Base-by-base conservation (phyloP, 2,329 filamentous ascomycete genomes). In the Ophiocordyceps polyrhachis-furcata region DNA sequence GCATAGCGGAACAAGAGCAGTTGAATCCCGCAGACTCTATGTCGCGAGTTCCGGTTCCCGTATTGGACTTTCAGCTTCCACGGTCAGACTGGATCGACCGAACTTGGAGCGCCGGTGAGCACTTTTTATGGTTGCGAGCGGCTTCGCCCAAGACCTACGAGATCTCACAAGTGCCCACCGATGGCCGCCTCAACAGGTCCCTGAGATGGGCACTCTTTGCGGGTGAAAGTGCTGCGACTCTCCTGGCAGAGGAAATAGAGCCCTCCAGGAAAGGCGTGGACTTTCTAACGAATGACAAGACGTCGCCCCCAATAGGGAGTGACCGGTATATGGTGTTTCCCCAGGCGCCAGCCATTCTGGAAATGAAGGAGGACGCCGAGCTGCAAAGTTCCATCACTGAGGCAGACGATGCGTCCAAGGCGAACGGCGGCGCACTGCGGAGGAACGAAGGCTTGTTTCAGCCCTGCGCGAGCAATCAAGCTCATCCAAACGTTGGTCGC, bases 11-110 rank as follows among this genome's bases (percentile, higher is more conserved):
- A 32, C 53, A 58, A 45, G 62, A 65, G 38, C 49, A 49, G 13
- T 41, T 60, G 1, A 48, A 58, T 20, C 46, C 51, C 19, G 41
- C 47, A 5, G 52, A 58, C 15, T 51, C 54, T 4, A 46, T 53
- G 1, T 47, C 57, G 5, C 52, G 59, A 23, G 40, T 63, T 19
- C 47, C 51, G 2, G 51, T 60, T 38, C 59, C 60, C 6, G 32
- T 45, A 8, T 41, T 61, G 21, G 48, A 56, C 28, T 61, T 60
- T 37, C 47, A 48, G 1, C 49, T 51, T 20, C 46, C 53, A 14
- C 40, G 45, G 5, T 49, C 54, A 1, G 47, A 49, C 32, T 62
- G 59, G 59, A 21, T 17, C 1, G 5, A 20, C 1, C 28, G 49
- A 19, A 14, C 46, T 11, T 50, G 46, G 28, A 51, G 14, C 4